Conservation (phyloP, 208 protist species). For the Kentomonas sorsogonicus region DNA sequence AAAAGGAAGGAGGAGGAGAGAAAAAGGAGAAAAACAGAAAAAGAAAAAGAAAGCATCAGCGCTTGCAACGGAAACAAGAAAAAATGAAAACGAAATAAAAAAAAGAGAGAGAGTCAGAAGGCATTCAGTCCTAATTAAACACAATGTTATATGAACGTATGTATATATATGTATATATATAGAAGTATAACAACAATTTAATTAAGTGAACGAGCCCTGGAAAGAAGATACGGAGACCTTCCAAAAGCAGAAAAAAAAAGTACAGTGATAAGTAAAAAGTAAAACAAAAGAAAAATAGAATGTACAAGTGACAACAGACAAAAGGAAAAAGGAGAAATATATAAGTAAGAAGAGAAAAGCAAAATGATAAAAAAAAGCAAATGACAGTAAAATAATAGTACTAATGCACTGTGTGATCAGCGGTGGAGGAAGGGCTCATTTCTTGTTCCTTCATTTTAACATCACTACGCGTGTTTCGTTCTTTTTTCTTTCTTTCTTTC, state of each 20-base stretch:
- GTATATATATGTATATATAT: slow-evolving; percentile 6
- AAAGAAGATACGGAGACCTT: no score
- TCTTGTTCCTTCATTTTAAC: no score
- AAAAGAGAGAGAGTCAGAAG: slow-evolving; percentile 5
- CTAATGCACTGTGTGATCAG: no score
- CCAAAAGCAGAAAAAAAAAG: slow-evolving; percentile 7
- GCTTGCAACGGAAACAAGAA: slow-evolving; percentile 9
- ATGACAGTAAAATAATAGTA: no score
- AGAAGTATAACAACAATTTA: no score
- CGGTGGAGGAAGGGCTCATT: no score
- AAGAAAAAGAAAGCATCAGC: slow-evolving; percentile 11
- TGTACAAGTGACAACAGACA: not conserved
- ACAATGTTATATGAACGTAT: slow-evolving; percentile 5
- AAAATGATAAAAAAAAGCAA: slow-evolving; percentile 9
- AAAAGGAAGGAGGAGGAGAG: not conserved
- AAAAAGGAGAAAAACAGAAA: slow-evolving; percentile 6
- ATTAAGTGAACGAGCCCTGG: no score
- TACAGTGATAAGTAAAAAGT: not conserved
- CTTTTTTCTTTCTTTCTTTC: no score
- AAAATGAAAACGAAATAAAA: slow-evolving; percentile 7
- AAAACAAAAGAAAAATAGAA: slow-evolving; percentile 6
- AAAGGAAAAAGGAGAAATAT: not conserved
- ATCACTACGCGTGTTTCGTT: no score
- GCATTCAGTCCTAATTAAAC: slow-evolving; percentile 6
- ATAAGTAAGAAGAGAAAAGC: slow-evolving; percentile 1